Base-by-base conservation (phyloP, 441 rosid genomes). In the Hypseocharis bilobata region DNA sequence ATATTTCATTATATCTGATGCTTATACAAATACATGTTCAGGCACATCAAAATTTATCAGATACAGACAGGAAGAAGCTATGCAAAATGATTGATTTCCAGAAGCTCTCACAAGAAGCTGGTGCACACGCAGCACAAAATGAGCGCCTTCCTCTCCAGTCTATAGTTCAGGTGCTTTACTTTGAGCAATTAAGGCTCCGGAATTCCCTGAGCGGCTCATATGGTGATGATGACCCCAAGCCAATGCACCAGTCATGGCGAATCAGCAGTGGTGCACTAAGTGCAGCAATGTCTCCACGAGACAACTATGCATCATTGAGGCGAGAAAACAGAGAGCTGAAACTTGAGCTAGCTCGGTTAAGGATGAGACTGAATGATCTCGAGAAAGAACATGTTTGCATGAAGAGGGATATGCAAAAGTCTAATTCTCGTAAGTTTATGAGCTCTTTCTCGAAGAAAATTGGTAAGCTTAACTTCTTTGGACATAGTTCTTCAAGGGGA, bases 131-230 rank as follows among this genome's bases (percentile, higher is more conserved):
- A 44, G 94, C 98, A 0, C 96, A 92, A 65, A 92, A 92, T 58
- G 98, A 92, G 72, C 86, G 98, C 42, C 94, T 92, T 20, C 92
- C 98, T 47, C 92, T 92, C 67, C 98, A 92, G 70, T 88, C 98
- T 11, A 88, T 90, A 2, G 96, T 92, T 54, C 98, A 92, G 71
- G 98, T 92, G 51, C 98, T 92, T 58, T 92, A 90, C 76, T 90
- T 92, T 52, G 98, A 90, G 84, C 98, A 92, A 70, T 76, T 92
- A 42, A 83, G 96, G 82, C 92, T 92, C 29, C 76, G 98, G 73
- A 90, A 81, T 66, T 66, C 94, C 62, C 71, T 92, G 64, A 77
- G 81, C 81, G 76, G 86, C 77, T 83, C 92, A 42, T 82, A 83
- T 63, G 71, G 82, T 0, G 96, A 90, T 0, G 94, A 88, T 3